Percentiles rank a stretch among this genome's conserved stretches.
phyloP scores from a whole-genome alignment of 2,329 filamentous ascomycete genomes.

The Talaromyces sp. region DNA sequence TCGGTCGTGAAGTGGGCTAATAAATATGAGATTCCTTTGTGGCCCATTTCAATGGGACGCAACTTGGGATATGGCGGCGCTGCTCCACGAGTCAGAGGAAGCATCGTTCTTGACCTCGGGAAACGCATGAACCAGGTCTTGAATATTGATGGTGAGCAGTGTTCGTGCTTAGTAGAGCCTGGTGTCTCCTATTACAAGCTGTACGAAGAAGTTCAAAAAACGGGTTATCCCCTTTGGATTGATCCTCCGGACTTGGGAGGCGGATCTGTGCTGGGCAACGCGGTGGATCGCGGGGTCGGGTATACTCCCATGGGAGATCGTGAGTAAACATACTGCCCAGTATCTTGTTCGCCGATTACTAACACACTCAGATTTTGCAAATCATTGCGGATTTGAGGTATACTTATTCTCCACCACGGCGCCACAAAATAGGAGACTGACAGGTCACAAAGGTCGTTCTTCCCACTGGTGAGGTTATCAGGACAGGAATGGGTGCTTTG shows the following conservation, averaged over 20 bases:
- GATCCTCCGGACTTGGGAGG: constrained; percentile 47
- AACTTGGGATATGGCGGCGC: constrained; percentile 49
- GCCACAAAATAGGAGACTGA: constrained; percentile 27
- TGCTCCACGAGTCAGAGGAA: constrained; percentile 39
- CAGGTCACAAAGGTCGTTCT: constrained; percentile 28
- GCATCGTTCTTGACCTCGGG: constrained; percentile 40
- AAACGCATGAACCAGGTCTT: constrained; percentile 27
- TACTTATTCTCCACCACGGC: constrained; percentile 22
- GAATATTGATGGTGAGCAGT: constrained; percentile 26
- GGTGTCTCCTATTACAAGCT: constrained; percentile 45
- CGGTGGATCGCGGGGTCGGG: constrained; percentile 43
- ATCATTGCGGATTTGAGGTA: constrained; percentile 11
- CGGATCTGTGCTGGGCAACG: constrained; percentile 47
- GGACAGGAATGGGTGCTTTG: constrained; percentile 36
- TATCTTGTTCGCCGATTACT: neutral
- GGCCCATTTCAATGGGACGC: constrained; percentile 33
- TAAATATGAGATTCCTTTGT: constrained; percentile 27
- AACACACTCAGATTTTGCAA: constrained; percentile 29
- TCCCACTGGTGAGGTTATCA: constrained; percentile 30
- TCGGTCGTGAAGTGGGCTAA: constrained; percentile 26
- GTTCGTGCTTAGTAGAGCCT: constrained; percentile 30
- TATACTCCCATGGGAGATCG: constrained; percentile 27
- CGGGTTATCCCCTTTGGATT: constrained; percentile 41
- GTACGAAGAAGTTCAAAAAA: constrained; percentile 36
- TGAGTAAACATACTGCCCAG: neutral